Evolutionary conservation across 1,284 basidiomycete genomes (phyloP).

Genomic region (Boletus mariae): DNA sequence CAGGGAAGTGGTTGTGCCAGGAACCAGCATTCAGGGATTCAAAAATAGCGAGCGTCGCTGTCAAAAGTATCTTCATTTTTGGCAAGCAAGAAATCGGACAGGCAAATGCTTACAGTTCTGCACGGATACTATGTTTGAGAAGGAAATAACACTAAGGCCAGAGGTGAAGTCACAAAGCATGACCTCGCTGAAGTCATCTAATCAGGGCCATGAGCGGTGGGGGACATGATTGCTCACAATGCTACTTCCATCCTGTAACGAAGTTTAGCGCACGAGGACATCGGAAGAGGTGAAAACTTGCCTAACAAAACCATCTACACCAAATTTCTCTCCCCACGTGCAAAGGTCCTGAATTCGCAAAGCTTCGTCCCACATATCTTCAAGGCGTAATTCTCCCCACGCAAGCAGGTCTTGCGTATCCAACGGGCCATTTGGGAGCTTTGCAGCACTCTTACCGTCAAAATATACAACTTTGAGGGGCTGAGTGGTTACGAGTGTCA

Average conservation of each 20-base stretch:
- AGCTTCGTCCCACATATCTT: slow-evolving; percentile 25
- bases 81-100: not conserved
- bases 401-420: slow-evolving; percentile 43
- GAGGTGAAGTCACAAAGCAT: not conserved
- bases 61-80: not conserved
- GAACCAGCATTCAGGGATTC: slow-evolving; percentile 25
- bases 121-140: slow-evolving; percentile 18
- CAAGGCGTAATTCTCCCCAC: slow-evolving; percentile 33
- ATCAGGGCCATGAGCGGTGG: not conserved
- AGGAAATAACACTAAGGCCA: slow-evolving; percentile 18
- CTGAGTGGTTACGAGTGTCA: slow-evolving; percentile 36
- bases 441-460: slow-evolving; percentile 41
- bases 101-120: not conserved
- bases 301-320: slow-evolving; percentile 39
- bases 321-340: slow-evolving; percentile 32
- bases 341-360: slow-evolving; percentile 33
- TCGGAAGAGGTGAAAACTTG: slow-evolving; percentile 1
- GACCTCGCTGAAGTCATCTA: not conserved
- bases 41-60: not conserved
- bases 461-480: slow-evolving; percentile 43
- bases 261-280: not conserved
- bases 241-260: slow-evolving; percentile 43
- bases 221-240: slow-evolving; percentile 36
- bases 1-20: slow-evolving; percentile 33
- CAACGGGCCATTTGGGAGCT: slow-evolving; percentile 35